Percentiles rank a stretch among this genome's conserved stretches.
These are phyloP conservation scores for Umbelopsis sp. DNA, from an alignment of 192 early-diverging fungal species.

Conservation along the genomic window DNA sequence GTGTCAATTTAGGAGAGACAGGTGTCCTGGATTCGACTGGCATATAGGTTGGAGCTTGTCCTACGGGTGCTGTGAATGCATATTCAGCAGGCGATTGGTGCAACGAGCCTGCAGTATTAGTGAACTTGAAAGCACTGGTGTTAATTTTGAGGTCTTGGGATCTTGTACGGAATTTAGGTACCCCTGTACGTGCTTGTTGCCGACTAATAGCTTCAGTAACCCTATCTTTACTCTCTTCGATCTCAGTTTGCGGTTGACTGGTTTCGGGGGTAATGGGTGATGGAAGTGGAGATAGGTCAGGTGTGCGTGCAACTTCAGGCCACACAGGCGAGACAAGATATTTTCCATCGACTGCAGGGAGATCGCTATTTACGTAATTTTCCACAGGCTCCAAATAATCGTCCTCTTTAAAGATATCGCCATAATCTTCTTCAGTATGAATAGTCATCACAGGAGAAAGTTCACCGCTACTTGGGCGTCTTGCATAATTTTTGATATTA, in stretches of 20 bases:
- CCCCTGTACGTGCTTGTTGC: constrained; percentile 10
- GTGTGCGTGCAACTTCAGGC: background rate
- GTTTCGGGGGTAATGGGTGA: background rate
- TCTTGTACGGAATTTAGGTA: constrained; percentile 10
- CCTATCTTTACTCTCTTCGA: constrained; percentile 9
- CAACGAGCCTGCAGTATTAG: background rate
- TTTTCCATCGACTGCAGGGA: background rate
- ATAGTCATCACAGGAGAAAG: constrained; percentile 1
- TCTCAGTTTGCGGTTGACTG: background rate
- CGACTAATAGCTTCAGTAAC: constrained; percentile 1
- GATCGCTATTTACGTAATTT: background rate
- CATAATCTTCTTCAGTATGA: constrained; percentile 3
- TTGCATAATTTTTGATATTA: constrained; percentile 9
- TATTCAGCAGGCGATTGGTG: background rate
- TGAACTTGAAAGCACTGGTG: background rate
- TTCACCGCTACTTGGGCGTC: background rate
- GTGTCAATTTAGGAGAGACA: constrained; percentile 6
- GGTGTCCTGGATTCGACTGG: background rate
- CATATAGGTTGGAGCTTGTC: background rate
- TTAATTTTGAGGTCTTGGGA: constrained; percentile 11
- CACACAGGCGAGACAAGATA: background rate
- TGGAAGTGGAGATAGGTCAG: background rate
- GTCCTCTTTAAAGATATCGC: background rate
- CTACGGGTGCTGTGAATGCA: background rate
- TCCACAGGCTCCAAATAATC: background rate